phyloP scores from a whole-genome alignment of 2,329 filamentous ascomycete species.

The Phialemoniopsis sp. region DNA sequence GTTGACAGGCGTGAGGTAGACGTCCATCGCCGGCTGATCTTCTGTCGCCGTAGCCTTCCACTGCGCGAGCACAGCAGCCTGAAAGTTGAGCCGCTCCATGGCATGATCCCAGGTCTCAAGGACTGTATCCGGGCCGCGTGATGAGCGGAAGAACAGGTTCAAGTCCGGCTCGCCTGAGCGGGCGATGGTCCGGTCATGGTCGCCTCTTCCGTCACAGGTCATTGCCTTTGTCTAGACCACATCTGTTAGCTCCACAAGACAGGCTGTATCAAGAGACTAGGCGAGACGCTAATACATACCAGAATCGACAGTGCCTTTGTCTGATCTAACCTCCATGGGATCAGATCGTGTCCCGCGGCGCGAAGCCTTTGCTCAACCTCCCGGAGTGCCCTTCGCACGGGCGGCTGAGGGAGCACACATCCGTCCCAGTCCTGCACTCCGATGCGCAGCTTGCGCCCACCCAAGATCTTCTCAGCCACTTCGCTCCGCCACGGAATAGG shows the following conservation, averaged over 20 bases:
- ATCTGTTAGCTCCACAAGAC: too few relatives aligned
- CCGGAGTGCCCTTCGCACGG: neutral
- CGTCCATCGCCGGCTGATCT: slow-evolving; percentile 1
- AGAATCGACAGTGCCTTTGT: too few relatives aligned
- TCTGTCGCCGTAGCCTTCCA: neutral
- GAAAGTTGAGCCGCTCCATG: neutral
- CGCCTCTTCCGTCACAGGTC: too few relatives aligned
- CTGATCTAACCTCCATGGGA: too few relatives aligned
- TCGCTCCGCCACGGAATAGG: too few relatives aligned
- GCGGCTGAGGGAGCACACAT: neutral
- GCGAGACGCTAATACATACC: too few relatives aligned
- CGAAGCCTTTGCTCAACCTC: neutral
- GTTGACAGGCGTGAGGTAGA: slow-evolving; percentile 4
- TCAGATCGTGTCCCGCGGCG: neutral
- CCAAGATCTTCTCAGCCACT: neutral
- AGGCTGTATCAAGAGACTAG: too few relatives aligned
- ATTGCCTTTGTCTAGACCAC: too few relatives aligned
- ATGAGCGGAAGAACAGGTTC: too few relatives aligned
- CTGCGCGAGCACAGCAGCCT: neutral
- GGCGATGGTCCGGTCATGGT: too few relatives aligned
- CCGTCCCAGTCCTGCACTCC: neutral
- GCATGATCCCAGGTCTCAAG: neutral
- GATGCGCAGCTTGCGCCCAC: neutral
- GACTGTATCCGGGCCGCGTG: too few relatives aligned
- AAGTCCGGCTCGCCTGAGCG: too few relatives aligned